Percentiles rank a stretch among this genome's conserved stretches.
These are phyloP conservation scores for Mrakia hoshinonis DNA, from an alignment of 768 basidiomycete genomes.

Conservation along the genomic window DNA sequence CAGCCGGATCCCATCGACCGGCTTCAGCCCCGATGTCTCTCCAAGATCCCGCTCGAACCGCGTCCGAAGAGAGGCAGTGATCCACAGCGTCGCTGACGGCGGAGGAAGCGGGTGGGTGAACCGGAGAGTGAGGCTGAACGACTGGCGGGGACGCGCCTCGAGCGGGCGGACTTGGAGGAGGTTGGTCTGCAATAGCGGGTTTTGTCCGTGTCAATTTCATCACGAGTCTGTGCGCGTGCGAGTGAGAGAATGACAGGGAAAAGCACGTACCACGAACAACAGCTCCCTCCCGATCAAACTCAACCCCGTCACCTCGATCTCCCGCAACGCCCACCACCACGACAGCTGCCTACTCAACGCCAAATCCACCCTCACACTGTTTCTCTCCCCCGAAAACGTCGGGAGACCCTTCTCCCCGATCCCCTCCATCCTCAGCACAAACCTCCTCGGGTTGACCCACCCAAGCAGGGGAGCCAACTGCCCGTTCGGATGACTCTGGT, in stretches of 20 bases:
- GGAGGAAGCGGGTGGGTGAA: not conserved
- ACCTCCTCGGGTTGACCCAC: not conserved
- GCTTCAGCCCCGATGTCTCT: not conserved
- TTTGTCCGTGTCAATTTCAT: no score
- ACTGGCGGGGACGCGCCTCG: not conserved
- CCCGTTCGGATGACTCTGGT: not conserved
- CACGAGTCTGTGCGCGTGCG: no score
- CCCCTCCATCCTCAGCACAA: not conserved
- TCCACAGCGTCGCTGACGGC: not conserved
- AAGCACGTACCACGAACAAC: not conserved
- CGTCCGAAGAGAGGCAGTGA: not conserved
- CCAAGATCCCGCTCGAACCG: not conserved
- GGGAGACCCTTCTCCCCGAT: not conserved
- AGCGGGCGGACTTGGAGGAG: not conserved
- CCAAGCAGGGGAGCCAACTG: not conserved
- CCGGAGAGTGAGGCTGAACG: constrained; percentile 1
- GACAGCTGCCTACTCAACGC: not conserved
- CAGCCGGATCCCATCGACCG: not conserved
- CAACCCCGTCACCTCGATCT: not conserved
- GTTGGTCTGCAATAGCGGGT: not conserved
- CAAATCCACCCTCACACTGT: not conserved
- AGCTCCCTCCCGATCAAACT: not conserved
- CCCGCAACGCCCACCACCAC: not conserved
- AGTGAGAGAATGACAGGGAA: no score
- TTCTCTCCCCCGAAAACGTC: not conserved